phyloP scores from a whole-genome alignment of 2,329 filamentous ascomycete species.

The Colletotrichum spaethianum region DNA sequence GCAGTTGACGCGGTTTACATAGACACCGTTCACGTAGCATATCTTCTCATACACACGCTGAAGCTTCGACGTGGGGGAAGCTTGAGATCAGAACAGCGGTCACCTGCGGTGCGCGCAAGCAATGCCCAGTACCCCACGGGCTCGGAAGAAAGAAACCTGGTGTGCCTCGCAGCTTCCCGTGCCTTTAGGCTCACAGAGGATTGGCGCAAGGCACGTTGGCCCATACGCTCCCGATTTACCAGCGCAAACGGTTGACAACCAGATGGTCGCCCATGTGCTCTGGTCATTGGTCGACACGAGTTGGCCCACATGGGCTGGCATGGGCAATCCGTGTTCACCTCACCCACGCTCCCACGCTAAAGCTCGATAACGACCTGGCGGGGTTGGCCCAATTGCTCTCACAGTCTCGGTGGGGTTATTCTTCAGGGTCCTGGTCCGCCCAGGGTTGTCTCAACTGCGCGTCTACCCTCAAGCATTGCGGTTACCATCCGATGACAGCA shows the following conservation, averaged over 20 bases:
- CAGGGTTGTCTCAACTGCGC: constrained; percentile 10
- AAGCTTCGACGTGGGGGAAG: constrained; percentile 12
- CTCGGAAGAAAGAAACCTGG: constrained; percentile 18
- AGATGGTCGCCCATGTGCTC: constrained; percentile 55
- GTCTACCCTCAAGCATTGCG: constrained; percentile 20
- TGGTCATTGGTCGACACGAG: constrained; percentile 57
- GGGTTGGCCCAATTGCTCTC: constrained; percentile 32
- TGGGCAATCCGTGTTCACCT: constrained; percentile 30
- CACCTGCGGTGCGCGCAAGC: background rate
- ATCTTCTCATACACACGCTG: background rate
- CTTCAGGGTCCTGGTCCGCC: constrained; percentile 32
- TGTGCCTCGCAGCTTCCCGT: constrained; percentile 28
- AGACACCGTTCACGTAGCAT: background rate
- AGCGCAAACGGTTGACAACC: constrained; percentile 23
- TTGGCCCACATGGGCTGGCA: constrained; percentile 33
- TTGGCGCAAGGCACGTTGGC: constrained; percentile 37
- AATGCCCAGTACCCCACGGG: constrained; percentile 16
- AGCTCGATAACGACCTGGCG: constrained; percentile 32
- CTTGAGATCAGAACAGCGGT: constrained; percentile 5
- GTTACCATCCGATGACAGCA: constrained; percentile 19
- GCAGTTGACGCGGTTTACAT: background rate
- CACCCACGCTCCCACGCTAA: constrained; percentile 19
- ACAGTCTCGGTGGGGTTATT: constrained; percentile 24
- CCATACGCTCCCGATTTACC: constrained; percentile 9
- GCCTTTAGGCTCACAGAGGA: constrained; percentile 29